Evolutionary conservation across 2,329 filamentous ascomycete species (phyloP), one percentile per base, ranked within the genome.

Genomic region (Clathrospora elynae): DNA sequence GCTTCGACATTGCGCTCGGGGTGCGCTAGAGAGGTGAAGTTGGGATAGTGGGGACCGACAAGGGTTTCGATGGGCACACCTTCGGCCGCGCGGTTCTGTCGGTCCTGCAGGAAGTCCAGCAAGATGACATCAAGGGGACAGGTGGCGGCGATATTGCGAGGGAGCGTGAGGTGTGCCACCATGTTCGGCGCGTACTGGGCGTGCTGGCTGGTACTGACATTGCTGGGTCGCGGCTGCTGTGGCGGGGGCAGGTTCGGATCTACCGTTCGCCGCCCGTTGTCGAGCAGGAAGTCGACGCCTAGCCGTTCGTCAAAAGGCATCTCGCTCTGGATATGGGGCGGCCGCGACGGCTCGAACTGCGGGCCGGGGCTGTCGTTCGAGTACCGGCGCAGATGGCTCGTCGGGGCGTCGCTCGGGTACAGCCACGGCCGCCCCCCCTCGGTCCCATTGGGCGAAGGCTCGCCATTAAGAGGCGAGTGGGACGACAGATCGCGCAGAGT

Each of bases 111-210:
- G 61, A 93, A 95, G 63, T 91, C 85, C 16, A 92, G 78, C 30
- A 95, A 78, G n/a, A 96, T 80, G 28, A 75, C 77, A 62, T 95
- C 90, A 2, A 95, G 77, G 0, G 88, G 82, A 64, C 88, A 93
- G 0, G 88, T 90, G 1, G 88, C 79, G 2, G 77, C 67, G 13
- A 80, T 76, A 59, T 90, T 88, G 18, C 66, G 67, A 2, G 74
- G 73, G 4, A 75, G 51, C 5, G 68, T 70, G 35, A 67, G 53
- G 43, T 70, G 67, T 0, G 66, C 62, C 2, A 58, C 46, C 46
- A 67, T 51, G 37, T 35, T 50, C 2, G 65, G 64, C 5, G 66
- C 65, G 38, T 65, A 58, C 38, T 66, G 55, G 20, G 57, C 58
- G 18, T 55, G 43, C 19, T 50, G 55, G 45, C 53, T 56, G 36